A percentile compares a stretch with the other conserved stretches of the same genome.
phyloP scores from a whole-genome alignment of 208 protist species.

The Leishmania tropica region DNA sequence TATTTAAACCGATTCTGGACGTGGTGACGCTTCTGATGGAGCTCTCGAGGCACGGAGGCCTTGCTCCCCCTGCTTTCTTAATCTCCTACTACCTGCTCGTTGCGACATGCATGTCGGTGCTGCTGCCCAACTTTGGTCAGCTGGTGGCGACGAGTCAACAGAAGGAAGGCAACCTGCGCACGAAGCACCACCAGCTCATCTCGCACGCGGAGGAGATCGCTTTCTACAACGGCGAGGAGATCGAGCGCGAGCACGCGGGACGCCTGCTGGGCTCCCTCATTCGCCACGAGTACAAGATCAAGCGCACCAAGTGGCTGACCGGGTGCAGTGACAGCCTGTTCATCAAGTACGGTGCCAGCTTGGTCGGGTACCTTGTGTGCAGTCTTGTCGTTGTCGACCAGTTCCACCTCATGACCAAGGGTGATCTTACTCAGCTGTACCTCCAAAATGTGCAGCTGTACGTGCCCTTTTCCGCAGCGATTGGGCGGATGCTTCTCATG shows the following conservation, averaged over 20 bases:
- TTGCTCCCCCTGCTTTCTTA: slow-evolving; percentile 54
- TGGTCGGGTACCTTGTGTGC: slow-evolving; percentile 77
- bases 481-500: slow-evolving; percentile 81
- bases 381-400: slow-evolving; percentile 53
- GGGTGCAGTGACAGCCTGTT: slow-evolving; percentile 65
- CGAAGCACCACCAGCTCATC: slow-evolving; percentile 79
- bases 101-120: slow-evolving; percentile 47
- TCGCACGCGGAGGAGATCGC: slow-evolving; percentile 91
- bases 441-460: slow-evolving; percentile 74
- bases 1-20: slow-evolving; percentile 84
- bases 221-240: slow-evolving; percentile 87
- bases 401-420: slow-evolving; percentile 35
- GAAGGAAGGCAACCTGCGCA: slow-evolving; percentile 81
- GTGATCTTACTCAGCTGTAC: slow-evolving; percentile 70
- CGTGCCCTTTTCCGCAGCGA: slow-evolving; percentile 67
- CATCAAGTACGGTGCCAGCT: slow-evolving; percentile 80
- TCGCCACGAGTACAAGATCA: slow-evolving; percentile 69
- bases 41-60: slow-evolving; percentile 58
- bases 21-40: slow-evolving; percentile 72
- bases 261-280: slow-evolving; percentile 66
- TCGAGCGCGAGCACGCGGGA: slow-evolving; percentile 80
- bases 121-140: slow-evolving; percentile 75
- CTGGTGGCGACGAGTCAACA: slow-evolving; percentile 70
- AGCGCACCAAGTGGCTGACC: slow-evolving; percentile 69
- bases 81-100: slow-evolving; percentile 81